A percentile compares a stretch with the other conserved stretches of the same genome.
phyloP scores from a whole-genome alignment of 2,329 filamentous ascomycete species.

The Ascochyta viciae-villosae region DNA sequence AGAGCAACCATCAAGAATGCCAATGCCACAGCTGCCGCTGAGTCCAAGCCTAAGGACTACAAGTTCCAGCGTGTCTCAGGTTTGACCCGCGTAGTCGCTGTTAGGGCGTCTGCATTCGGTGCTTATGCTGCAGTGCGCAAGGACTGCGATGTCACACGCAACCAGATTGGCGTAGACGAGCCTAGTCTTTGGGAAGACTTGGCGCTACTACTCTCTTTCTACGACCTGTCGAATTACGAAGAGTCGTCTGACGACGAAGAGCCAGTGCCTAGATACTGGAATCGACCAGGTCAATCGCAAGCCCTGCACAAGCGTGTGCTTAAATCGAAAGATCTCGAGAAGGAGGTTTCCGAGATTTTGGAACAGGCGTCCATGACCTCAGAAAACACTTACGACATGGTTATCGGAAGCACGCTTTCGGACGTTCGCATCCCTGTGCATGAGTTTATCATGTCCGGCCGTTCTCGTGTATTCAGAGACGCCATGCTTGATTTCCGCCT shows the following conservation, averaged over 20 bases:
- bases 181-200: conserved; percentile 78
- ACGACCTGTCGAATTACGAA: conserved; percentile 60
- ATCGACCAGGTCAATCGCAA: conserved; percentile 56
- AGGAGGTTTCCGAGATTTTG: conserved; percentile 63
- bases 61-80: conserved; percentile 93
- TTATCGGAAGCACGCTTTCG: conserved; percentile 64
- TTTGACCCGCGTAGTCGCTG: conserved; percentile 81
- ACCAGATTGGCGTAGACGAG: conserved; percentile 71
- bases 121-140: conserved; percentile 87
- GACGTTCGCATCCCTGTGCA: conserved; percentile 80
- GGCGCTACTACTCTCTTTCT: conserved; percentile 71
- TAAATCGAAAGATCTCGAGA: conserved; percentile 70
- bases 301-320: conserved; percentile 64
- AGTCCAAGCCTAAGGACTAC: conserved; percentile 81
- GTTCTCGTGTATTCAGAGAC: conserved; percentile 70
- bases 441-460: conserved; percentile 76
- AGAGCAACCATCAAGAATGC: conserved; percentile 80
- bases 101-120: conserved; percentile 87
- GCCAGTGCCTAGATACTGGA: conserved; percentile 57
- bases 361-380: conserved; percentile 42
- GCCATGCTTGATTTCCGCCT: conserved; percentile 66
- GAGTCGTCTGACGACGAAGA: conserved; percentile 54
- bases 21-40: conserved; percentile 55
- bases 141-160: conserved; percentile 81
- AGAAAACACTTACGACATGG: conserved; percentile 53